A percentile compares a stretch with the other conserved stretches of the same genome.
Conservation (phyloP, 306 rosid genomes). For the Clitoria ternatea region DNA sequence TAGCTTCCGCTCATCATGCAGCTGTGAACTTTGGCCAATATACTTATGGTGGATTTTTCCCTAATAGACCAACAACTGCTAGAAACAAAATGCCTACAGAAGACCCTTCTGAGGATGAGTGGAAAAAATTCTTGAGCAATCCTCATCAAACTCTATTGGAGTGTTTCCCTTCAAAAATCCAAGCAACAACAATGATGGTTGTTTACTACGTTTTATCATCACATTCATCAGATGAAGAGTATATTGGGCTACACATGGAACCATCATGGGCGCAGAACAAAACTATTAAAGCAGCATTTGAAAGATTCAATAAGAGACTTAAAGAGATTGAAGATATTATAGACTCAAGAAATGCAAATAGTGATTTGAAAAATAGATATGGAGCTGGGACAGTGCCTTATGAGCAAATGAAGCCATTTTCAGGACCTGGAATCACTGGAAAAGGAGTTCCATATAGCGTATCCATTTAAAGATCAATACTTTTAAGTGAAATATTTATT, state of each 20-base stretch:
- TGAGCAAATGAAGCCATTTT: neutral
- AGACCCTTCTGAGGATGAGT: neutral
- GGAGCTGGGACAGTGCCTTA: neutral
- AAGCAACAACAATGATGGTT: neutral
- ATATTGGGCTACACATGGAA: neutral
- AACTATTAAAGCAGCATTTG: neutral
- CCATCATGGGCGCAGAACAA: neutral
- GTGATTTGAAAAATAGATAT: neutral
- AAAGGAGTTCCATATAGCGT: neutral
- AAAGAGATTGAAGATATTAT: neutral
- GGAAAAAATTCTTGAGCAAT: neutral
- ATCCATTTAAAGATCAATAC: neutral
- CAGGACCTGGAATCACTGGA: neutral
- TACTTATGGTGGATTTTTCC: neutral
- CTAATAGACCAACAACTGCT: neutral
- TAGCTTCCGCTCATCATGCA: constrained; percentile 33
- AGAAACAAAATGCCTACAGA: neutral
- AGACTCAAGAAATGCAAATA: neutral
- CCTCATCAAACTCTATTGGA: neutral
- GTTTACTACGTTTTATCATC: neutral
- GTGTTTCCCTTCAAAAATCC: neutral
- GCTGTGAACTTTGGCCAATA: constrained; percentile 18
- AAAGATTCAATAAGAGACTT: neutral
- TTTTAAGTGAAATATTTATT: neutral
- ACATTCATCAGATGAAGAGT: neutral